Evolutionary conservation across 805 yeast genomes (phyloP).

Genomic region (Starmera quercuum): DNA sequence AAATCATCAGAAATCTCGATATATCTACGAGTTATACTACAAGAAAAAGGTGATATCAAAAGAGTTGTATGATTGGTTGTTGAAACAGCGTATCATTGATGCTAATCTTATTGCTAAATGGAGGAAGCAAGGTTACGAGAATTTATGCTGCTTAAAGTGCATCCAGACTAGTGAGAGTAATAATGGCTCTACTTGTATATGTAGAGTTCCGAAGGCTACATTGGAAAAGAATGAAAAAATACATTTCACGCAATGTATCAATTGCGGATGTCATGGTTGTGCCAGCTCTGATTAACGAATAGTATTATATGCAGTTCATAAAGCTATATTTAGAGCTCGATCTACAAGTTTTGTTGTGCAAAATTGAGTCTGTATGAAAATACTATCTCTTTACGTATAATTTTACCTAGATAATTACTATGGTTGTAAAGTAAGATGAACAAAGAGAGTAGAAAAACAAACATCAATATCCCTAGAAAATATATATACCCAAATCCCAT

Average conservation of each 20-base stretch:
- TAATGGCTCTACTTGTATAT: conserved; percentile 68
- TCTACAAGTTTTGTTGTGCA: too few relatives aligned
- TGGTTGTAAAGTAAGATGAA: too few relatives aligned
- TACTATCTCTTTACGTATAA: too few relatives aligned
- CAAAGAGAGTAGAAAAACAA: too few relatives aligned
- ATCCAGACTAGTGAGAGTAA: conserved; percentile 55
- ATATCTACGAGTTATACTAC: conserved; percentile 67
- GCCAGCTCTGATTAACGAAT: conserved; percentile 64
- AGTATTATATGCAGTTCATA: too few relatives aligned
- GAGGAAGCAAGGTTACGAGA: conserved; percentile 81
- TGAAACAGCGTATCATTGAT: conserved; percentile 62
- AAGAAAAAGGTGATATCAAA: conserved; percentile 58
- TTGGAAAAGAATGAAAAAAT: conserved; percentile 27
- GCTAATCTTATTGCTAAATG: conserved; percentile 72
- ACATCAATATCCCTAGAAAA: too few relatives aligned
- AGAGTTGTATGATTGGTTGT: conserved; percentile 66
- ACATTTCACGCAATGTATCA: conserved; percentile 51
- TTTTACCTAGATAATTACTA: too few relatives aligned
- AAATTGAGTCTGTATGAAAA: too few relatives aligned
- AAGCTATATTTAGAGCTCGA: too few relatives aligned
- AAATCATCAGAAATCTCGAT: conserved; percentile 70
- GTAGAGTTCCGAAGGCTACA: conserved; percentile 71
- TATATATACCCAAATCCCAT: too few relatives aligned
- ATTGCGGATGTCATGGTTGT: conserved; percentile 85
- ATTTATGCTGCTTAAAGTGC: conserved; percentile 76